Base-by-base conservation (phyloP, 2,329 filamentous ascomycete genomes). In the Diaporthe aspalathi region DNA sequence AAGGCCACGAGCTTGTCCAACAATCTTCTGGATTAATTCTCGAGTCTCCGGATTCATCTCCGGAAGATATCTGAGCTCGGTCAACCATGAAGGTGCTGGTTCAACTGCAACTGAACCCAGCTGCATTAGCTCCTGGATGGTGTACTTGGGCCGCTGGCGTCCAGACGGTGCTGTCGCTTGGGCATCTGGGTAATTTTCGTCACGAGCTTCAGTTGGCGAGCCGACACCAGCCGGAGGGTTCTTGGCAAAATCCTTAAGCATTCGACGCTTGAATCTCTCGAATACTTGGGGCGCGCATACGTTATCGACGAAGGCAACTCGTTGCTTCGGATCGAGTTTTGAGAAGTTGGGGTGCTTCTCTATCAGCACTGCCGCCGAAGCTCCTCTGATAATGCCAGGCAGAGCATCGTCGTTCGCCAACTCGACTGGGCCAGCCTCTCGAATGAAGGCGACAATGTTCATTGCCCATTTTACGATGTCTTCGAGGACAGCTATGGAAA, bases 381-480 rank as follows among this genome's bases (percentile, higher is more conserved):
- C 50, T 60, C 67, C 67, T 50, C 67, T 54, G 14, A 68, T 68
- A 7, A 68, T 50, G 2, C 67, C 67, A n/a, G 67, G 67, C 2
- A 68, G 16, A 1, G 53, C 43, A 32, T 68, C 67, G 0, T 17
- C 17, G 5, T 12, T 43, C 1, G 67, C 32, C 17, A 68, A 20
- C 3, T 68, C 67, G 0, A 22, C 53, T 24, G 67, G 67, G 35
- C 67, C 67, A 2, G 32, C n/a, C 2, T 68, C 67, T 14, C 53
- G 32, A 27, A 68, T 29, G 22, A 47, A 49, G 5, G 32, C 14
- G 24, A 68, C 43, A 7, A 68, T 60, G 5, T 60, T 17, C 16
- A 68, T 68, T 5, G 47, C 45, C 67, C 67, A 68, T 2, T 43
- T 38, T 8, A 68, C 67, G 2, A 68, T 68, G 32, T 60, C 53